Evolutionary conservation across 2,329 filamentous ascomycete species (phyloP), one percentile per base, ranked within the genome.

Genomic region (Myotisia sp.): DNA sequence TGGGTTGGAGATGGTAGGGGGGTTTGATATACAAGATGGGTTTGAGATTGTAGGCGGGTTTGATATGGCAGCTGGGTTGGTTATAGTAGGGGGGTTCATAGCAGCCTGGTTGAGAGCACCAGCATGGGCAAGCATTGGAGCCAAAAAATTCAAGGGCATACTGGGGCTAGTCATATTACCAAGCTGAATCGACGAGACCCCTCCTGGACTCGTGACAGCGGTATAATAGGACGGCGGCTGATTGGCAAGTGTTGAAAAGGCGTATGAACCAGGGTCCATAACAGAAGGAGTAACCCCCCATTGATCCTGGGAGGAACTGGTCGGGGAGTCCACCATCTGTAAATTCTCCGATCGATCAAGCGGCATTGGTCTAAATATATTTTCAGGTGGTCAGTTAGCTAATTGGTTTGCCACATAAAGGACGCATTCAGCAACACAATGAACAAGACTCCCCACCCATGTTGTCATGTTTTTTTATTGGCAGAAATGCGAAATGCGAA

Each of bases 231-330:
- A 81, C 10, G 80, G 72, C 29, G 79, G 72, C 43, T 86, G 80
- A 56, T 81, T 83, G 43, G 79, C 75, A 50, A 92, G 87, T 37
- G 70, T 68, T 39, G 74, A 69, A 58, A 93, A 94, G 16, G 75
- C 73, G 54, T 83, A 83, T 19, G 82, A 80, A 54, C 79, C 84
- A 12, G 84, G 76, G 52, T 95, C 87, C 52, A 95, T 70, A 37
- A 92, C 65, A 14, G 85, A 90, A 3, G 86, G 84, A 2, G 86
- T 92, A 50, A 93, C 85, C 44, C 80, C 73, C 76, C 86, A 90
- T 47, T 71, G 75, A 46, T 94, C 85, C 49, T 79, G 76, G 26
- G 79, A 71, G 12, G 76, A 79, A 53, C 80, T 74, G 4, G 84
- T 83, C 3, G 83, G 92, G 13, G 81, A 12, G n/a, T n/a, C n/a